Percentiles rank a stretch among this genome's conserved stretches.
These are phyloP conservation scores for Caloboletus firmus DNA, from an alignment of 1,284 basidiomycete species.

Conservation along the genomic window DNA sequence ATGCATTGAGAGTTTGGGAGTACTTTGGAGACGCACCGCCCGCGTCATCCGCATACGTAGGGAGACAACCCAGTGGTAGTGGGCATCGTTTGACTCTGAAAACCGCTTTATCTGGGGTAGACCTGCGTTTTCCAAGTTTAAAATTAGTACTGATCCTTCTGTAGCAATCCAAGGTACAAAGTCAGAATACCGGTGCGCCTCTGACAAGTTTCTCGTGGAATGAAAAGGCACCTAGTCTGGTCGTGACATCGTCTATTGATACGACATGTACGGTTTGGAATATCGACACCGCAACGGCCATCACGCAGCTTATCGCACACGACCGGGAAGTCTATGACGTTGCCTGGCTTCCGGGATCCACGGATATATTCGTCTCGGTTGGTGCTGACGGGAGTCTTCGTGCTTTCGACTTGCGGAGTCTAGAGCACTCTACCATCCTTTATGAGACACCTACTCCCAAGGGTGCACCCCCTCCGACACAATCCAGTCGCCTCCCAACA, in stretches of 20 bases:
- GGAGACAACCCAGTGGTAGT: constrained; percentile 54
- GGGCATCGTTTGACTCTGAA: constrained; percentile 65
- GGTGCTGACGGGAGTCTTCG: constrained; percentile 96
- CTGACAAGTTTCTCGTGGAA: constrained; percentile 97
- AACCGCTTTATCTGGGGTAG: constrained; percentile 80
- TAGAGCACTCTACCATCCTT: constrained; percentile 98
- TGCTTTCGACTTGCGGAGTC: constrained; percentile 92
- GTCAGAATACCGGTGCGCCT: constrained; percentile 80
- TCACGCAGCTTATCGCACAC: constrained; percentile 97
- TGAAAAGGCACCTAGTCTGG: constrained; percentile 79
- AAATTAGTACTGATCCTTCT: constrained; percentile 13
- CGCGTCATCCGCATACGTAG: constrained; percentile 67
- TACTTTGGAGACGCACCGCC: constrained; percentile 63
- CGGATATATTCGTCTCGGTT: constrained; percentile 97
- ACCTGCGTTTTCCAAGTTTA: constrained; percentile 34
- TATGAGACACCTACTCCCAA: constrained; percentile 91
- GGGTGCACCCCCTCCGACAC: constrained; percentile 57
- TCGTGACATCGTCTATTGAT: constrained; percentile 96
- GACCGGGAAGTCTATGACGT: constrained; percentile 98
- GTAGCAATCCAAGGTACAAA: constrained; percentile 86
- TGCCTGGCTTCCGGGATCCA: constrained; percentile 97
- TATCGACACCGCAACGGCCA: constrained; percentile 91
- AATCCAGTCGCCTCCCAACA: constrained; percentile 67
- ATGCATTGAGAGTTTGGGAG: constrained; percentile 88
- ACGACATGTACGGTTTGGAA: constrained; percentile 98